Evolutionary conservation across 108 stramenopile species (phyloP), one percentile per base, ranked within the genome.

Genomic region (Aurantiochytrium sp.): DNA sequence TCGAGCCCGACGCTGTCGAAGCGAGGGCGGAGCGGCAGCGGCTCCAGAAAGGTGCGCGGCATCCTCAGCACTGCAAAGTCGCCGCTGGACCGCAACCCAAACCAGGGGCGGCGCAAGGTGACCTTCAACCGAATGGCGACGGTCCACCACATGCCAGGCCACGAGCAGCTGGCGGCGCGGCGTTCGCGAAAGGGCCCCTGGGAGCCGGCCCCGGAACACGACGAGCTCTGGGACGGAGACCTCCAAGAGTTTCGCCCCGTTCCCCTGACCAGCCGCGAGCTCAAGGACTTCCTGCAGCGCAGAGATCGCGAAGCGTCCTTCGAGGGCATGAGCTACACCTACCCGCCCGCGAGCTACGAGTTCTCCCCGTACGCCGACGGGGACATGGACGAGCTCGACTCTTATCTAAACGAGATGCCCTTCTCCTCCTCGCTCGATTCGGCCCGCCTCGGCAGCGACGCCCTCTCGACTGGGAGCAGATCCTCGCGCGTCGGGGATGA

Each of bases 161-260:
- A 81, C 39, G 73, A 81, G 73, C 73, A 48, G 17, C 1, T 48
- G 45, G 73, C 73, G 50, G 73, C 73, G 21, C 39, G 73, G 12
- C 73, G 39, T 15, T 41, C 73, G 21, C 36, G 73, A 41, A 81
- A 81, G 45, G 73, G 73, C 0, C 45, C 73, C 17, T 81, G 73
- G 73, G 42, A 81, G 30, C 73, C 73, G 32, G 73, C 73, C 24
- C 73, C 73, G 0, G 73, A 81, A 12, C 73, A 81, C 45, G 73
- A 81, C 2, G 73, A 41, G 73, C 73, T 81, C n/a, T 81, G 73
- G 73, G 73, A 81, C 45, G 73, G 73, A 8, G 73, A 81, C 2
- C 3, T 81, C 10, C 73, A 81, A 48, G 73, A 81, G 19, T 81
- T 81, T 81, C 39, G 73, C 10, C 39, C 73, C 1, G 45, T 48